Evolutionary conservation across 2,329 filamentous ascomycete genomes (phyloP), one percentile per base, ranked within the genome.

Genomic region (Colletotrichum melonis): DNA sequence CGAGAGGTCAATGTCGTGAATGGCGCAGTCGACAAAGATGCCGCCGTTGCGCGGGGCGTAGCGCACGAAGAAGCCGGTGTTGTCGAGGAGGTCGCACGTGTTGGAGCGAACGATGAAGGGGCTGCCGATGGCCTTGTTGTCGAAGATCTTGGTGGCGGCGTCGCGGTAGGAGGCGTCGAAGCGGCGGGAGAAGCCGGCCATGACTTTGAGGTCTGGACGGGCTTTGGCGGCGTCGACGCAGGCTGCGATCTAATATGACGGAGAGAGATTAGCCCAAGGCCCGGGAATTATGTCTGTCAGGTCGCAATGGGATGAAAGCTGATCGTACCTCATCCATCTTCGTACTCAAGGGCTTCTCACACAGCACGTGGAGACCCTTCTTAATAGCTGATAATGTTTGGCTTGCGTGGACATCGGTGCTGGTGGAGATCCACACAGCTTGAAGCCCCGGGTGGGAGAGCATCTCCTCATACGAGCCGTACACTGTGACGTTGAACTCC

Each of bases 101-200:
- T 93, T 91, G 55, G 86, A 89, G 76, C 91, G 89, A 76, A 93
- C 85, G 59, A 93, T 84, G 38, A 87, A 86, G 1, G 90, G 88
- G 0, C 86, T 83, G 6, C 91, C 91, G 74, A 93, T 92, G 42
- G 84, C 77, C 11, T 90, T 90, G 0, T 79, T 76, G 26, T 85
- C 79, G 38, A 89, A 86, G 75, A 88, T 87, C n/a, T 81, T 77
- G 78, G 30, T 59, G n/a, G 84, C 86, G 12, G 91, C 91, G 59
- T 91, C 86, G 67, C 89, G 86, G 83, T 93, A 93, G 56, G 88
- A 91, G 56, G 86, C 83, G 76, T 93, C 92, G 83, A 93, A 93
- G 55, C 79, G 78, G 32, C 80, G 80, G 3, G 80, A 80, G 76
- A 81, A 81, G 35, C 79, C 80, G 32, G 78, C 79, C 84, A 92